Conservation (phyloP, 257 asterid genomes). For the Penstemon eatonii region DNA sequence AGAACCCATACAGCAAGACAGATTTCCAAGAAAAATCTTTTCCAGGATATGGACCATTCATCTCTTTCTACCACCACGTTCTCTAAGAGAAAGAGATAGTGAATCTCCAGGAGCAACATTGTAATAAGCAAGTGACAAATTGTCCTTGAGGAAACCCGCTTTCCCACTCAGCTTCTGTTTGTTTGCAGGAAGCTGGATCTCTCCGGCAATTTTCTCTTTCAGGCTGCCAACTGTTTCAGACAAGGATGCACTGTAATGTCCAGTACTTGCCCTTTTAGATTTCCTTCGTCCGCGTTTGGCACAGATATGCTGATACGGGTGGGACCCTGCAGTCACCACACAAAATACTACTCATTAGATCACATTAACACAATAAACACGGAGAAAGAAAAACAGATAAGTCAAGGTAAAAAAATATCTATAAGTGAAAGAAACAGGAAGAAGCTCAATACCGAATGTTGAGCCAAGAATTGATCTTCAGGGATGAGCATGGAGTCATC, state of each 20-base stretch:
- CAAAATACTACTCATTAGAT: conserved; percentile 16
- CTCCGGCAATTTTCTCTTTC: conserved; percentile 91
- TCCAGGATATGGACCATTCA: conserved; percentile 39
- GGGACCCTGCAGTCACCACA: conserved; percentile 65
- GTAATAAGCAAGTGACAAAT: conserved; percentile 86
- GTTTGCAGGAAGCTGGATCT: conserved; percentile 87
- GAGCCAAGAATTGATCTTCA: conserved; percentile 79
- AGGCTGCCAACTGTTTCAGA: conserved; percentile 76
- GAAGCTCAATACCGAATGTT: conserved; percentile 52
- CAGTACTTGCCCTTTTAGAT: conserved; percentile 78
- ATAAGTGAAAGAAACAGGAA: background rate
- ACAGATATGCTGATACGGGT: conserved; percentile 62
- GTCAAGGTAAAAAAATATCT: background rate
- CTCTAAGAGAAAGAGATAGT: conserved; percentile 82
- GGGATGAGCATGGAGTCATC: conserved; percentile 79
- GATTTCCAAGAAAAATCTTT: conserved; percentile 40
- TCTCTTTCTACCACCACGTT: conserved; percentile 98
- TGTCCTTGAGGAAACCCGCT: conserved; percentile 95
- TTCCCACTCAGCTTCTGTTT: conserved; percentile 94
- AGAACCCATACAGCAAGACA: conserved; percentile 26
- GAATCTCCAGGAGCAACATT: conserved; percentile 74
- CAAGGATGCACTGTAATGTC: conserved; percentile 70
- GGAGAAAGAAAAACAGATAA: background rate
- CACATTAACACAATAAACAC: background rate
- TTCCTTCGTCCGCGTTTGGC: conserved; percentile 84